Percentiles rank a stretch among this genome's conserved stretches.
These are phyloP conservation scores for Colletotrichum limetticola DNA, from an alignment of 2,329 filamentous ascomycete genomes.

Conservation along the genomic window DNA sequence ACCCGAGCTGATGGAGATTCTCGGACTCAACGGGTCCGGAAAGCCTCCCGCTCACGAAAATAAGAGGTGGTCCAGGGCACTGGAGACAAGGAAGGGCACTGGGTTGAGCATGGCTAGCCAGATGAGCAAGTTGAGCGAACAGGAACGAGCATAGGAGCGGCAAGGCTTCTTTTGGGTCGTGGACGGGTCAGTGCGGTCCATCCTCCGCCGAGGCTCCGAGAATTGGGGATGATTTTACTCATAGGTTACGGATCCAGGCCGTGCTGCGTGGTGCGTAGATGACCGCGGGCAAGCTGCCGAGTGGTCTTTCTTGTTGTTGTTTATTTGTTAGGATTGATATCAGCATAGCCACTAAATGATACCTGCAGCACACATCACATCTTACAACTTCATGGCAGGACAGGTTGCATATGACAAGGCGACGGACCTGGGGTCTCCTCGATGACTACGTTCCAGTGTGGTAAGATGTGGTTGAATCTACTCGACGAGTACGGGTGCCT, in stretches of 20 bases:
- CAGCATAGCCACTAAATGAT: slow-evolving; percentile 31
- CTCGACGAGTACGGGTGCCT: neutral
- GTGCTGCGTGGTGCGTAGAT: neutral
- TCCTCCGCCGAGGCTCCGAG: slow-evolving; percentile 4
- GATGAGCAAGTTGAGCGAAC: slow-evolving; percentile 56
- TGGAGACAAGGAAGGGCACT: slow-evolving; percentile 62
- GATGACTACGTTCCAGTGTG: neutral
- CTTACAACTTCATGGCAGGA: neutral
- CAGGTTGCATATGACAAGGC: neutral
- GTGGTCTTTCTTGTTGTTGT: neutral
- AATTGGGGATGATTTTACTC: neutral
- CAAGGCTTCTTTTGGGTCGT: slow-evolving; percentile 17
- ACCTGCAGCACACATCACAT: slow-evolving; percentile 3
- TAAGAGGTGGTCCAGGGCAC: slow-evolving; percentile 59
- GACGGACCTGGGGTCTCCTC: neutral
- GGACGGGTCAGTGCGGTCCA: slow-evolving; percentile 3
- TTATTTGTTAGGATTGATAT: neutral
- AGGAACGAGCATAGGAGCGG: slow-evolving; percentile 23
- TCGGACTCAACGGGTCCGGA: slow-evolving; percentile 64
- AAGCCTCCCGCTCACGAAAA: slow-evolving; percentile 48
- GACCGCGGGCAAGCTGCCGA: neutral
- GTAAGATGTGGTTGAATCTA: neutral
- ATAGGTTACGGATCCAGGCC: neutral
- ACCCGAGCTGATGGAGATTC: slow-evolving; percentile 69
- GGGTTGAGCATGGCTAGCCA: slow-evolving; percentile 61